Evolutionary conservation across 2,329 filamentous ascomycete species (phyloP), one percentile per base, ranked within the genome.

Genomic region (Pyrenochaeta sp.): DNA sequence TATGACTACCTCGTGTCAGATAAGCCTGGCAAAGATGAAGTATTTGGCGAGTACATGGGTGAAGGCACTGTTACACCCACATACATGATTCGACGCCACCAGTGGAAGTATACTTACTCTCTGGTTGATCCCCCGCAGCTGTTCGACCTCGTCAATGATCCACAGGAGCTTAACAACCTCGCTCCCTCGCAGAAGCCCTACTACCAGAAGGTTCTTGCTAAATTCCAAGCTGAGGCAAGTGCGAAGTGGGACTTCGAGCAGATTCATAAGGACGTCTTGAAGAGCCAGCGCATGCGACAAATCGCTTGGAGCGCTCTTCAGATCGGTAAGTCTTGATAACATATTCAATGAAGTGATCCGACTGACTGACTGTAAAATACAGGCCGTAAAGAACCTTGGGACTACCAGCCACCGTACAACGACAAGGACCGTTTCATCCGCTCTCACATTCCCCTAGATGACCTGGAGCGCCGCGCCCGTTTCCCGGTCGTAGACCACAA

Each of bases 41-140:
- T 95, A n/a, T 90, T 94, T 69, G 93, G 92, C 59, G 93, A 97
- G 80, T 97, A 97, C 81, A 96, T 94, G 72, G 93, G 92, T 49
- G 93, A 97, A 79, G 93, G 93, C 47, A 97, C 93, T 1, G 84
- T 96, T 54, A 89, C 91, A 4, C 93, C 93, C 1, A 86, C 96
- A 55, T 92, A 96, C 84, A 97, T 97, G 93, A 97, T 97, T 73
- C 89, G 91, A 56, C 89, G 92, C 53, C 92, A 92, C 8, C 84
- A 86, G 46, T 97, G 92, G 92, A 97, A 97, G 82, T 97, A 93
- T 77, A 88, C 95, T 64, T 92, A 87, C 62, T 97, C 92, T 71
- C 88, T 93, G 6, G 89, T 89, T 24, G 93, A 97, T 73, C 89
- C 90, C 32, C 89, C 91, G 30, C 92, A 95, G 80, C 85, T 97